Base-by-base conservation (phyloP, 495 filamentous ascomycete genomes). In the Margaritispora aquatica region DNA sequence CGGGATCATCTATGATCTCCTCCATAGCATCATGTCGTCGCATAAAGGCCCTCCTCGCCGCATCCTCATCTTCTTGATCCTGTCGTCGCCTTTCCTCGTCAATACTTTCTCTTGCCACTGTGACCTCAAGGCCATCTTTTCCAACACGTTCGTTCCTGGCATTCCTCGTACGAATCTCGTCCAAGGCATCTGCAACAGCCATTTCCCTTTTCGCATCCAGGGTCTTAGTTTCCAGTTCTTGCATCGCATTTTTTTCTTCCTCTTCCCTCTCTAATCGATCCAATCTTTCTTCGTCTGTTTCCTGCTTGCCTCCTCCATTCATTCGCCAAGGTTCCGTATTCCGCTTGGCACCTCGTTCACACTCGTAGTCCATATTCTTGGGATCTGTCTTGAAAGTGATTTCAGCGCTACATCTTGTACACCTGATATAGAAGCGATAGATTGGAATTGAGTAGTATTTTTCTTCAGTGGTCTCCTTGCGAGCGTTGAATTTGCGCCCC, bases 301-400 rank as follows among this genome's bases (percentile, higher is more conserved):
- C 88, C 55, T 81, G 77, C 58, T 78, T 77, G 2, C 73, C 74
- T 49, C 74, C 81, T 20, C 84, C 73, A 57, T 83, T 74, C 61
- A 82, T 81, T 8, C 88, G 77, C 95, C 95, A 99, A 13, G 87
- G 85, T 73, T 97, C 95, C 58, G 93, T 95, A 71, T 96, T 97
- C 27, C 95, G 78, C 72, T 90, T 92, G 26, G 93, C 93, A 15
- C 94, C 95, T 54, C 75, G 78, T 73, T 95, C 91, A 61, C 88
- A 91, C 51, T 81, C 78, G 63, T 99, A 99, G 65, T 97, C 92
- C 81, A 91, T 91, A 57, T 89, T 89, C 72, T 93, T 92, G 0
- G 95, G 95, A 60, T 97, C 94, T 0, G 95, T 97, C 60, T 88
- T 87, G 77, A 96, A 97, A 0, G 90, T 92, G 66, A 99, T 96